Evolutionary conservation across 495 filamentous ascomycete genomes (phyloP).

Genomic region (Aspergillus taichungensis): DNA sequence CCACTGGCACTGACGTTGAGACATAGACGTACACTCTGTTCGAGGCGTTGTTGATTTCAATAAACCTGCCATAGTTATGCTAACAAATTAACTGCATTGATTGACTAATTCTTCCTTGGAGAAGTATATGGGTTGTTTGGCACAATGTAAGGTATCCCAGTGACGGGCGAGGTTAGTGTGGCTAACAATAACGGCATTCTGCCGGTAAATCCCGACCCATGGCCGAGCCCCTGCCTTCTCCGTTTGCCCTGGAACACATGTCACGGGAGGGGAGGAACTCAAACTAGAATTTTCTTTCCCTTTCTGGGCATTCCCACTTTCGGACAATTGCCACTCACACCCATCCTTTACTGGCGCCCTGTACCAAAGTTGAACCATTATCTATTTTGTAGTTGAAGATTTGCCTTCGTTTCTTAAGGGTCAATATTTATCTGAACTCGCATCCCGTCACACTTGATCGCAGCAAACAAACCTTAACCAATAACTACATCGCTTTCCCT

Average conservation of each 20-base stretch:
- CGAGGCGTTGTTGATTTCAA: too few relatives aligned
- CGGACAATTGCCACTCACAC: conserved; percentile 11
- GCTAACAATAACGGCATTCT: conserved; percentile 2
- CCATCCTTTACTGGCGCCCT: conserved; percentile 5
- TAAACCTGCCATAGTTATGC: too few relatives aligned
- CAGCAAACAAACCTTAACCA: too few relatives aligned
- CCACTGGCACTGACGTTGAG: too few relatives aligned
- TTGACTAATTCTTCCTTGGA: background rate
- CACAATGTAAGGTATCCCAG: too few relatives aligned
- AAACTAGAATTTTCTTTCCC: background rate
- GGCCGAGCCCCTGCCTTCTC: background rate
- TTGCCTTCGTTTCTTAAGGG: background rate
- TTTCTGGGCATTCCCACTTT: background rate
- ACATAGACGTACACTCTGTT: too few relatives aligned
- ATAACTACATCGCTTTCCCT: background rate
- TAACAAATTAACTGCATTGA: too few relatives aligned
- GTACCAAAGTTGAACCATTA: background rate
- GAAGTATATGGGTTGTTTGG: background rate
- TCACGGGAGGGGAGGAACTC: background rate
- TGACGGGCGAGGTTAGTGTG: background rate
- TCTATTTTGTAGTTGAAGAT: conserved; percentile 3
- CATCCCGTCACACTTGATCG: too few relatives aligned
- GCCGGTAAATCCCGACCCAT: conserved; percentile 16
- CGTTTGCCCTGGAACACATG: too few relatives aligned
- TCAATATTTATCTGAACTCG: too few relatives aligned